Evolutionary conservation across 495 filamentous ascomycete species (phyloP), one percentile per base, ranked within the genome.

Genomic region (Trypethelium eluteriae): DNA sequence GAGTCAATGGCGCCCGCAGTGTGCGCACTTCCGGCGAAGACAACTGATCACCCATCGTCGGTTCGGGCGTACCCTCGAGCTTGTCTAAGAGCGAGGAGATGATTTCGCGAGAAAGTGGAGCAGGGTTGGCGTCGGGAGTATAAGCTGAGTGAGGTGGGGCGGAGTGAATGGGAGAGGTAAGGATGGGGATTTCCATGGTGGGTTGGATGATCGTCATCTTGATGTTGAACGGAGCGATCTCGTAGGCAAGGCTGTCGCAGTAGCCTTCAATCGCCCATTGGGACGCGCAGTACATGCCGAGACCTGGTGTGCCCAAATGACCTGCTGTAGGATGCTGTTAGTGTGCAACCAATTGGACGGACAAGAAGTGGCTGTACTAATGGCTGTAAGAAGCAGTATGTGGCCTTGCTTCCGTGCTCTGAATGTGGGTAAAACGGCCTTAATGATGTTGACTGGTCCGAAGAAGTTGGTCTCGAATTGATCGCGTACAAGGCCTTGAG

Each of bases 241-340:
- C 94, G 79, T 96, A 98, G 1, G 93, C 93, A 11, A 98, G 81
- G 61, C 91, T 94, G 76, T 96, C 93, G 77, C 92, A 96, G 76
- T 94, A 96, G n/a, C 94, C 94, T 77, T 98, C 94, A 5, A 98
- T 84, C 7, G 93, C 94, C 92, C 95, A 96, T 49, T 90, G 91
- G 35, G 91, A 87, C 56, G 94, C 92, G 71, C 90, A 92, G 75
- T 94, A 95, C 82, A 94, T 89, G 53, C 90, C 84, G 75, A 98
- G 84, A 14, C 92, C 91, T 0, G 94, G 94, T 2, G 93, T 96
- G 38, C 93, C 94, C 70, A 98, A 88, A 76, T 96, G 91, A 5
- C 90, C 92, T 39, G 90, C 53, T 59, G 82, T 85, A 59, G 76
- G 62, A 66, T 18, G 63, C 12, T 35, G 16, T 63, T 36, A 67